These are phyloP conservation scores for Stentor roeselii DNA, from an alignment of 73 alveolate genomes.

Conservation along the genomic window DNA sequence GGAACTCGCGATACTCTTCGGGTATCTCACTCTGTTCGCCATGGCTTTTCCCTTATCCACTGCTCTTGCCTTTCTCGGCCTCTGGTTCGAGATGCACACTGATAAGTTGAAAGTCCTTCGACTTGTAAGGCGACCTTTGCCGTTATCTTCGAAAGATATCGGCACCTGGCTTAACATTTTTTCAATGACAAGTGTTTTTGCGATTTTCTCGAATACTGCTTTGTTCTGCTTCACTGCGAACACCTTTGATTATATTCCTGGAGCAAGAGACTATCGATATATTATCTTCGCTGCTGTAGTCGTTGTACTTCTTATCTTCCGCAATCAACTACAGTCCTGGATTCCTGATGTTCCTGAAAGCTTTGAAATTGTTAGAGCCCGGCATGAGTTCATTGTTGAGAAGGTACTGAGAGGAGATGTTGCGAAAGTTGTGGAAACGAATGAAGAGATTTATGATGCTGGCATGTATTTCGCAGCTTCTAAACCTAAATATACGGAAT, in stretches of 20 bases:
- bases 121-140: conserved; percentile 46
- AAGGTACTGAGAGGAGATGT: no score
- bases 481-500: no score
- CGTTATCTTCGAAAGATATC: conserved; percentile 46
- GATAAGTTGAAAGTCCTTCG: conserved; percentile 41
- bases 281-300: background rate
- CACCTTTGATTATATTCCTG: background rate
- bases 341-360: conserved; percentile 23
- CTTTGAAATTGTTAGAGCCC: background rate
- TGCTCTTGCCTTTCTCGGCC: conserved; percentile 34
- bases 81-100: conserved; percentile 33
- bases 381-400: conserved; percentile 23
- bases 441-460: no score
- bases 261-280: background rate
- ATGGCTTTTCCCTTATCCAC: conserved; percentile 51
- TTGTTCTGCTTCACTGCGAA: conserved; percentile 19
- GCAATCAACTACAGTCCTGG: background rate
- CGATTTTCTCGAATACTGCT: conserved; percentile 56
- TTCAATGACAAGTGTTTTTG: conserved; percentile 33
- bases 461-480: no score
- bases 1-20: conserved; percentile 45
- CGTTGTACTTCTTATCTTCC: background rate
- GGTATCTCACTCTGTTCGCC: conserved; percentile 44
- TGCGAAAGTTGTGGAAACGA: no score
- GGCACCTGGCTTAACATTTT: conserved; percentile 51